A percentile compares a stretch with the other conserved stretches of the same genome.
phyloP scores from a whole-genome alignment of 2,329 filamentous ascomycete genomes.

The Cordyceps farinosa region DNA sequence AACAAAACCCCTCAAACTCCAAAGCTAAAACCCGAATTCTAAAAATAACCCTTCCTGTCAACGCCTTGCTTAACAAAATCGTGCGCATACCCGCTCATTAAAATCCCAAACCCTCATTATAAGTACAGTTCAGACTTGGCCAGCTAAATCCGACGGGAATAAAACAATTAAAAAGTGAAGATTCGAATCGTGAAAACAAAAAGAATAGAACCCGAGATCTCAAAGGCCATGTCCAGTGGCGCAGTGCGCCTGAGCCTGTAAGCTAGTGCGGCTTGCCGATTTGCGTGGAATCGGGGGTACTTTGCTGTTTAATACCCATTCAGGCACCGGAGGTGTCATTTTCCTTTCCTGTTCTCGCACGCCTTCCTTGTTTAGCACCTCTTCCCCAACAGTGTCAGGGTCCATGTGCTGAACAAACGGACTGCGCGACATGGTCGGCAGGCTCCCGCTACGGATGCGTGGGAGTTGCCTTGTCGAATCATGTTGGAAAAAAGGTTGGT shows the following conservation, averaged over 20 bases:
- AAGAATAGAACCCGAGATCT: not conserved
- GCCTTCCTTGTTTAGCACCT: not conserved
- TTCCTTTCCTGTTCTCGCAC: constrained; percentile 11
- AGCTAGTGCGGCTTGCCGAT: not conserved
- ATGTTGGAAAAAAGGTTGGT: constrained; percentile 57
- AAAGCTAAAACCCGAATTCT: not conserved
- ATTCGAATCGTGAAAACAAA: not conserved
- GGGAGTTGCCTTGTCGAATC: constrained; percentile 48
- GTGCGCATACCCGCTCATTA: constrained; percentile 3
- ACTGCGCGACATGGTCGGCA: constrained; percentile 33
- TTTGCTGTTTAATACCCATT: constrained; percentile 16
- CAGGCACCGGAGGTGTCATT: constrained; percentile 18
- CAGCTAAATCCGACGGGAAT: not conserved
- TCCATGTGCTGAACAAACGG: not conserved
- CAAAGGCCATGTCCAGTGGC: not conserved
- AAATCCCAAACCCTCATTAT: not conserved
- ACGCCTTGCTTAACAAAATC: constrained; percentile 12
- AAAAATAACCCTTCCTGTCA: not conserved
- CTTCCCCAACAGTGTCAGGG: not conserved
- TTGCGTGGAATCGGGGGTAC: constrained; percentile 12
- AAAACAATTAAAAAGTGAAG: not conserved
- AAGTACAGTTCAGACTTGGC: constrained; percentile 3
- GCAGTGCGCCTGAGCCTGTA: not conserved
- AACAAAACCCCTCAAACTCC: not conserved
- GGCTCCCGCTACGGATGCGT: constrained; percentile 54